Evolutionary conservation across 805 yeast genomes (phyloP).

Genomic region (Phaffomyces antillensis): DNA sequence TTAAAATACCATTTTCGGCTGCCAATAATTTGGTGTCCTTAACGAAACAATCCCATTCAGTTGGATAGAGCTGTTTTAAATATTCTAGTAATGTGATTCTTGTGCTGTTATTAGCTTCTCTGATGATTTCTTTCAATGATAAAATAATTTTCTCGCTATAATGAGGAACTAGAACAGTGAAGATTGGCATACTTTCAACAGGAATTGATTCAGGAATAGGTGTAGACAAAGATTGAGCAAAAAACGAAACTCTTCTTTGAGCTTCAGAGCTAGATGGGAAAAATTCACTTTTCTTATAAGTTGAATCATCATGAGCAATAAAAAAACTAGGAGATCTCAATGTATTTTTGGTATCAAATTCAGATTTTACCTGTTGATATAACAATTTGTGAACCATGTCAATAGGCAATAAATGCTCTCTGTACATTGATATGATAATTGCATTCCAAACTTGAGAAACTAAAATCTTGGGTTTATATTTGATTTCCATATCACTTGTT

Average conservation of each 20-base stretch:
- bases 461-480: slow-evolving; percentile 41
- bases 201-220: slow-evolving; percentile 72
- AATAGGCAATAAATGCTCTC: slow-evolving; percentile 69
- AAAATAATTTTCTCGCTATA: slow-evolving; percentile 76
- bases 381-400: slow-evolving; percentile 65
- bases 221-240: slow-evolving; percentile 84
- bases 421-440: slow-evolving; percentile 71
- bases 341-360: slow-evolving; percentile 31
- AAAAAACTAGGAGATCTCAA: slow-evolving; percentile 72
- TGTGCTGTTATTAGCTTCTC: slow-evolving; percentile 51
- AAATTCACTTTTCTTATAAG: slow-evolving; percentile 51
- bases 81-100: slow-evolving; percentile 82
- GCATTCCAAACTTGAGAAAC: slow-evolving; percentile 80
- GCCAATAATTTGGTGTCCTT: slow-evolving; percentile 64
- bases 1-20: slow-evolving; percentile 40
- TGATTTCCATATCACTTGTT: slow-evolving; percentile 30
- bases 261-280: slow-evolving; percentile 68
- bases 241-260: slow-evolving; percentile 72
- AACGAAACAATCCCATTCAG: slow-evolving; percentile 79
- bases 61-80: slow-evolving; percentile 59
- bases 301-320: slow-evolving; percentile 75
- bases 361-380: slow-evolving; percentile 33
- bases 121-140: slow-evolving; percentile 69
- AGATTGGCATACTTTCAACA: slow-evolving; percentile 67
- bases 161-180: slow-evolving; percentile 84